These are phyloP conservation scores for Nicotiana rustica DNA, from an alignment of 305 asterid species.

Conservation along the genomic window DNA sequence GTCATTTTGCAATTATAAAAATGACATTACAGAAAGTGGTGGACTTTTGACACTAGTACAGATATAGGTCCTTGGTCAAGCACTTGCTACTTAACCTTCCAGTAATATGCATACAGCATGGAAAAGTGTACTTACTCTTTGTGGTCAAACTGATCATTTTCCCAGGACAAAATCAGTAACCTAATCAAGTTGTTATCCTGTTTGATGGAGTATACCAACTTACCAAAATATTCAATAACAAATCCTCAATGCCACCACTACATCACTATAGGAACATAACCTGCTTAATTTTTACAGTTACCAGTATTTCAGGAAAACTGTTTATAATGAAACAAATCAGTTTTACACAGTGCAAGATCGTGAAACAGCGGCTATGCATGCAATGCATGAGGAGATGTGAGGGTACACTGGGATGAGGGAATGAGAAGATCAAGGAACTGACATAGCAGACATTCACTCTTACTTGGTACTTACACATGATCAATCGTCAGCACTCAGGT, in stretches of 20 bases:
- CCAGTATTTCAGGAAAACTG: not conserved
- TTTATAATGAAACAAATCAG: not conserved
- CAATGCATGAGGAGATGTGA: not conserved
- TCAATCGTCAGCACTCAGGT: slow-evolving; percentile 2
- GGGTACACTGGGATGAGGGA: not conserved
- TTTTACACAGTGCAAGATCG: not conserved
- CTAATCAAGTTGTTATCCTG: not conserved
- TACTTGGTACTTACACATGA: not conserved
- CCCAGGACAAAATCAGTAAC: not conserved
- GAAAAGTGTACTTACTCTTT: not conserved
- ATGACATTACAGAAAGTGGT: not conserved
- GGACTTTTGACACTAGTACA: not conserved
- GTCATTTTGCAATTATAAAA: not conserved
- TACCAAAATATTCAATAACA: not conserved
- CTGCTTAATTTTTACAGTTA: not conserved
- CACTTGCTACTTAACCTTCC: slow-evolving; percentile 4
- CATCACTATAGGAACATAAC: not conserved
- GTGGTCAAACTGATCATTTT: not conserved
- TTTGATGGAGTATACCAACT: not conserved
- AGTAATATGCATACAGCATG: not conserved
- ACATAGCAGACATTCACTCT: not conserved
- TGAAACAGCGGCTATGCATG: not conserved
- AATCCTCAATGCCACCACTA: not conserved
- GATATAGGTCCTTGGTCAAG: not conserved
- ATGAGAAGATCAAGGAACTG: not conserved